Percentiles rank a stretch among this genome's conserved stretches.
These are phyloP conservation scores for Triangularia verruculosa DNA, from an alignment of 2,329 filamentous ascomycete species.

Conservation along the genomic window DNA sequence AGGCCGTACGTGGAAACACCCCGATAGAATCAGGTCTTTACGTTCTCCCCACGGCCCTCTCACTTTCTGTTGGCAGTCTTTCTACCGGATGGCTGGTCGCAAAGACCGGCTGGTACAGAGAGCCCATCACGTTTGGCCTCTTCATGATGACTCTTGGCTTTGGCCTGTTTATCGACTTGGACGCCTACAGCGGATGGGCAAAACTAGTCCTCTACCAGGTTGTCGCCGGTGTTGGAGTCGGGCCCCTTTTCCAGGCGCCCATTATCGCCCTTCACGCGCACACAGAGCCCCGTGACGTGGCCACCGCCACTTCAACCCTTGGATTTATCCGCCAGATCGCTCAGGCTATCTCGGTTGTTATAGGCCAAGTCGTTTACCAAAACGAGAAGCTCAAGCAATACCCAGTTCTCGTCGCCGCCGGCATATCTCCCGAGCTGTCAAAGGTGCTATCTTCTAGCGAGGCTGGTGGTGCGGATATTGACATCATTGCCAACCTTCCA, in stretches of 20 bases:
- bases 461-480: slow-evolving; percentile 34
- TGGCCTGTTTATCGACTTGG: background rate
- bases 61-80: background rate
- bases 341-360: background rate
- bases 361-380: slow-evolving; percentile 30
- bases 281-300: background rate
- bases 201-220: background rate
- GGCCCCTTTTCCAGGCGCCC: background rate
- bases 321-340: background rate
- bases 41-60: background rate
- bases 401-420: background rate
- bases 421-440: slow-evolving; percentile 11
- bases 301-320: background rate
- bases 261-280: background rate
- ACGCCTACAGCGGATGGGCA: background rate
- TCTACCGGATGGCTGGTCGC: background rate
- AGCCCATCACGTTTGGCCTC: background rate
- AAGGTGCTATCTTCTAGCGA: background rate
- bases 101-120: background rate
- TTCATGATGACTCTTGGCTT: background rate
- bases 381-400: background rate
- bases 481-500: background rate
- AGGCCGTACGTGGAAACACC: background rate
- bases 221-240: background rate
- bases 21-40: background rate